Conservation (phyloP, 2,329 filamentous ascomycete genomes). For the Fusarium globosum region DNA sequence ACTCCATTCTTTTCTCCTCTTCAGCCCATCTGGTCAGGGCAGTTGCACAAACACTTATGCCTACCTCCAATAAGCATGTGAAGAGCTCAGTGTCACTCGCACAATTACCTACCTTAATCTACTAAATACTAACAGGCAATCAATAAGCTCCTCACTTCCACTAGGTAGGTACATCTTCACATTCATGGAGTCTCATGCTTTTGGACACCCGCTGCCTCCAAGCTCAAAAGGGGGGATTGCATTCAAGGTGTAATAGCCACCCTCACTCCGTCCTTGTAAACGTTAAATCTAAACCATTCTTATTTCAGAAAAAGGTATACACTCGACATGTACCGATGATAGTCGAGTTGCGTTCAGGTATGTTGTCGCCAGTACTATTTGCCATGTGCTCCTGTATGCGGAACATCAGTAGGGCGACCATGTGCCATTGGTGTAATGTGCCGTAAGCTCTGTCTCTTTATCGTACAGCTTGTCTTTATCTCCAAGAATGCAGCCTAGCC, state of each 20-base stretch:
- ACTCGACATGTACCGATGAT: neutral
- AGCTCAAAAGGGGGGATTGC: neutral
- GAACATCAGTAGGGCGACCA: neutral
- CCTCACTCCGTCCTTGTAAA: conserved; percentile 10
- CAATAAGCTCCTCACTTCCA: neutral
- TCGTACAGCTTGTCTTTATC: conserved; percentile 25
- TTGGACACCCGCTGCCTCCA: neutral
- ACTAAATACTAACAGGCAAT: neutral
- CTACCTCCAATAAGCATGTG: neutral
- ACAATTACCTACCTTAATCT: no score
- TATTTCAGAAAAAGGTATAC: conserved; percentile 9
- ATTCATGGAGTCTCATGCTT: neutral
- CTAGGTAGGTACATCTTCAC: no score
- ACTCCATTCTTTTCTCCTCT: neutral
- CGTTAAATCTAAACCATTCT: conserved; percentile 21
- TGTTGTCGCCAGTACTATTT: conserved; percentile 1
- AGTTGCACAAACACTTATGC: neutral
- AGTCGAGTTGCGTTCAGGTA: conserved; percentile 1
- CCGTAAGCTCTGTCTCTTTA: conserved; percentile 18
- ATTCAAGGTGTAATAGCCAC: neutral
- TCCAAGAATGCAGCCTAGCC: conserved; percentile 4
- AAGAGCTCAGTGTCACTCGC: neutral
- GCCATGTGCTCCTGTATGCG: neutral
- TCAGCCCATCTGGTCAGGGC: neutral
- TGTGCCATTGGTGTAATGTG: conserved; percentile 1